Evolutionary conservation across 2,329 filamentous ascomycete genomes (phyloP).

Genomic region (Macrophomina phaseolina): DNA sequence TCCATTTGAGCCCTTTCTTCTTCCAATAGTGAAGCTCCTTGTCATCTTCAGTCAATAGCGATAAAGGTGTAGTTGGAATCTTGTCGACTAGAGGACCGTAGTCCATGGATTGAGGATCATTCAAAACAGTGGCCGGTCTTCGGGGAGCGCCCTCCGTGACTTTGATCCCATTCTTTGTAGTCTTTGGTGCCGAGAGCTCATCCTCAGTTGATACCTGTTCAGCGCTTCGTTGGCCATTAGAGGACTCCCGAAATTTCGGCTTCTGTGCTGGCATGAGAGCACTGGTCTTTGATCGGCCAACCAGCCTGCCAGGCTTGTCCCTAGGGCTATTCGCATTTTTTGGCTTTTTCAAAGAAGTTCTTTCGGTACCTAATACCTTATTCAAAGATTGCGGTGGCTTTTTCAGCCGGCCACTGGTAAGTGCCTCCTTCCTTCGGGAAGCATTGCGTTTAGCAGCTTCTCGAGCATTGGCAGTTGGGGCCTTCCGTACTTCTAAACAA

Average conservation of each 20-base stretch:
- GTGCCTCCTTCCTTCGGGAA: not conserved
- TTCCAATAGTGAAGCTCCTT: constrained; percentile 1
- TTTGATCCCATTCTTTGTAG: not conserved
- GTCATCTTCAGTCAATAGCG: not conserved
- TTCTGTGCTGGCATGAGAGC: not conserved
- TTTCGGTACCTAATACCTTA: too few relatives aligned
- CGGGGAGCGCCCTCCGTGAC: not conserved
- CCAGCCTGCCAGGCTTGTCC: not conserved
- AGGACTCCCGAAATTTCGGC: not conserved
- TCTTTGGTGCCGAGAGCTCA: not conserved
- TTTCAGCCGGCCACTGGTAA: not conserved
- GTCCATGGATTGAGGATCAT: not conserved
- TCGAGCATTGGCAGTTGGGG: not conserved
- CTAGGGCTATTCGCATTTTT: not conserved
- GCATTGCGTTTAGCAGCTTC: constrained; percentile 10
- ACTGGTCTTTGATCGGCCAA: not conserved
- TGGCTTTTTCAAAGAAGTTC: not conserved
- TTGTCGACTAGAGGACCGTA: not conserved
- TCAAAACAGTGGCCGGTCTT: not conserved
- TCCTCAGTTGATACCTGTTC: not conserved
- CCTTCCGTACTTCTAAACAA: not conserved
- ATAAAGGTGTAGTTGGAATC: not conserved
- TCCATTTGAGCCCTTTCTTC: constrained; percentile 8
- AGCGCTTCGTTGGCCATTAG: not conserved
- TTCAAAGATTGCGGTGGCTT: not conserved